Evolutionary conservation across 2,329 filamentous ascomycete genomes (phyloP), one percentile per base, ranked within the genome.

Genomic region (Pseudogymnoascus sp.): DNA sequence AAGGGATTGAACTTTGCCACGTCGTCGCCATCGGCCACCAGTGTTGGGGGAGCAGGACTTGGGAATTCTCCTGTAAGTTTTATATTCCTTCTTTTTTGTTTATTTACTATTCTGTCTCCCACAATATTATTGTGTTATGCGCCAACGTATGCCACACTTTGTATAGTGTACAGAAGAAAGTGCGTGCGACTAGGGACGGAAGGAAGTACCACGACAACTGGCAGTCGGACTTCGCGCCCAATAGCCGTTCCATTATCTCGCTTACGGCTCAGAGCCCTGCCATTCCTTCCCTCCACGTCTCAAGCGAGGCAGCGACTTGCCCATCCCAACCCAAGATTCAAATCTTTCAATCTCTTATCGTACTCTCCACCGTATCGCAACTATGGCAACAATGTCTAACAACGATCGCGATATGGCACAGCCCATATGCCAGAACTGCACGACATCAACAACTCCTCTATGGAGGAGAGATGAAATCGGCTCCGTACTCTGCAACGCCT

Each of bases 391-490:
- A 82, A 85, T 80, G 68, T 69, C 72, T 77, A 80, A 77, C 64
- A 68, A 68, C 64, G 67, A 77, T 67, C 73, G 77, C 69, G 78
- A 80, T 75, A 78, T 80, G 63, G 82, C 86, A 79, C 88, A 97
- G 92, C 93, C 93, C 68, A 90, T 93, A 69, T 99, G 95, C 77
- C 91, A 96, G 76, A 99, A 99, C 76, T 99, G 95, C 78, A 86
- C 86, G 68, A 99, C 95, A 49, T 96, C 91, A 43, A 97, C 93
- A 61, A 99, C 95, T 53, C 95, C 95, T 43, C 80, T 99, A 74
- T 99, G 95, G 95, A 90, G 95, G 71, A 89, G 95, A 79, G 95
- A 99, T 82, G 95, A 99, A 80, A 86, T 89, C 72, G 95, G 95
- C 69, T 89, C 92, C 0, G 93, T 99, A 38, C 88, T 99, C 61